These are phyloP conservation scores for Pouteria campechiana DNA, from an alignment of 179 eudicot genomes.

Conservation along the genomic window DNA sequence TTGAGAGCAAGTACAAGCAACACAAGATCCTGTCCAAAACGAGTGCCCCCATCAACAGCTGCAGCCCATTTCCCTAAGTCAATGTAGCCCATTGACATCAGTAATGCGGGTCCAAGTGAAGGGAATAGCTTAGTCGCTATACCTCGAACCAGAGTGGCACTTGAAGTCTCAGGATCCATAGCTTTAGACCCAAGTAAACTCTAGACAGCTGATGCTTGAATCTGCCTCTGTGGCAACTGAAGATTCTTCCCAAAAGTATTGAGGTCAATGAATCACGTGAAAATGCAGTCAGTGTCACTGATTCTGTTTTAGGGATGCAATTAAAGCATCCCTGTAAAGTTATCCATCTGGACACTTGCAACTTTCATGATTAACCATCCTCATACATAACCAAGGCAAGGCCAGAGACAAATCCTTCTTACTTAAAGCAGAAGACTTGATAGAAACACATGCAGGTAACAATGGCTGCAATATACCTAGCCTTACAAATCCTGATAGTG, in stretches of 20 bases:
- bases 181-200: background rate
- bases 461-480: no score
- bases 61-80: slow-evolving; percentile 98
- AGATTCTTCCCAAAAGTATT: background rate
- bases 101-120: slow-evolving; percentile 43
- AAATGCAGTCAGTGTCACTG: no score
- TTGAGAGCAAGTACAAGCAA: slow-evolving; percentile 40
- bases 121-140: slow-evolving; percentile 30
- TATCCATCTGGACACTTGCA: no score
- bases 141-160: slow-evolving; percentile 13
- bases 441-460: no score
- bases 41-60: slow-evolving; percentile 77
- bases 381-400: no score
- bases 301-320: no score
- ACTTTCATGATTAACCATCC: no score
- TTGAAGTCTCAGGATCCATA: slow-evolving; percentile 23
- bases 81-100: slow-evolving; percentile 58
- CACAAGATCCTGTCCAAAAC: slow-evolving; percentile 56
- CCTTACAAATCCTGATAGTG: no score
- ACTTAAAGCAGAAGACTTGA: no score
- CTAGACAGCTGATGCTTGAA: background rate
- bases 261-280: slow-evolving; percentile 1
- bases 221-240: background rate
- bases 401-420: no score
- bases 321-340: no score